Evolutionary conservation across 345 rosid species (phyloP).

Genomic region (Rubroshorea leprosula): DNA sequence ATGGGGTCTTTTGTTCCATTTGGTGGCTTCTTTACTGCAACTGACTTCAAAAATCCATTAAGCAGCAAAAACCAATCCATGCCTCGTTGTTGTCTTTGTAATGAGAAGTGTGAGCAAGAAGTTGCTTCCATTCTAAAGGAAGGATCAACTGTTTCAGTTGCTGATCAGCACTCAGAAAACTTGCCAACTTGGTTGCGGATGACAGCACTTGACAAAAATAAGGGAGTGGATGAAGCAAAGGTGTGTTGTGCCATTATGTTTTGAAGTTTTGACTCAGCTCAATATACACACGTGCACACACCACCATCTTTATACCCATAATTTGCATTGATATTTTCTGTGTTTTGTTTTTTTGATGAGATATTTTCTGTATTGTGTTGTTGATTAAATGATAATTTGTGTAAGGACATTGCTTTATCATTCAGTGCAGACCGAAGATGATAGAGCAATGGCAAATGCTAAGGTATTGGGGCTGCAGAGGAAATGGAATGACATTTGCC

Average conservation of each 20-base stretch:
- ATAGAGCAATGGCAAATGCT: slow-evolving; percentile 30
- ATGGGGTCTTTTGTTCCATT: slow-evolving; percentile 73
- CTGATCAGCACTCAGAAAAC: slow-evolving; percentile 36
- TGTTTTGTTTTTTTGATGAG: slow-evolving; percentile 11
- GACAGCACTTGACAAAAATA: slow-evolving; percentile 31
- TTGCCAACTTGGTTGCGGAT: slow-evolving; percentile 48
- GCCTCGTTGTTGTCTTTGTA: slow-evolving; percentile 50
- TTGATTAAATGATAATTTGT: slow-evolving; percentile 16
- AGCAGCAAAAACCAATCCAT: slow-evolving; percentile 26
- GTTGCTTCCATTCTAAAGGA: slow-evolving; percentile 31
- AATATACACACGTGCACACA: not conserved
- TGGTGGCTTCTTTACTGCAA: slow-evolving; percentile 63
- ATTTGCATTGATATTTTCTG: not conserved
- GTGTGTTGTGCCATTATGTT: slow-evolving; percentile 28
- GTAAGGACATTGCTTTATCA: slow-evolving; percentile 34
- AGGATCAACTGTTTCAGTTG: slow-evolving; percentile 30
- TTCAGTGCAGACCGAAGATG: slow-evolving; percentile 60
- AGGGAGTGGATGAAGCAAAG: slow-evolving; percentile 30
- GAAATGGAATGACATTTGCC: slow-evolving; percentile 59
- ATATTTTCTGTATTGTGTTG: slow-evolving; percentile 1
- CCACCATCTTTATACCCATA: not conserved
- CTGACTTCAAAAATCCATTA: slow-evolving; percentile 37
- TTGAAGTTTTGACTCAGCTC: slow-evolving; percentile 8
- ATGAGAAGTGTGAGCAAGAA: slow-evolving; percentile 58
- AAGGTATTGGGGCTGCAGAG: slow-evolving; percentile 34